Conservation (phyloP, 2,329 filamentous ascomycete genomes). For the Ophiosphaerella herpotricha region DNA sequence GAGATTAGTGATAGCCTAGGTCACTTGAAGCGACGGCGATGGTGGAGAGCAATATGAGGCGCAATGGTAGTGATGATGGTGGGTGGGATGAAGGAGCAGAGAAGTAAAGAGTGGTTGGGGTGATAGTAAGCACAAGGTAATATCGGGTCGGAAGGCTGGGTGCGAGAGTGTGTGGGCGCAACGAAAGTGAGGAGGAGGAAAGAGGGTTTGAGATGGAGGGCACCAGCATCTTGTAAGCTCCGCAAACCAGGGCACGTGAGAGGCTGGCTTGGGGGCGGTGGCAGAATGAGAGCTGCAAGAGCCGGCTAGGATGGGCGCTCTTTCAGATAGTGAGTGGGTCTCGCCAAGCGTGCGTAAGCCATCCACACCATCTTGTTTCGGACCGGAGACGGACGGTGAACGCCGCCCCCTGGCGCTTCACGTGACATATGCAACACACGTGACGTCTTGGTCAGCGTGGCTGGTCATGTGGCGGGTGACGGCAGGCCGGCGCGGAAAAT, state of each 20-base stretch:
- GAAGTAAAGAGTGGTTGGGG: constrained; percentile 21
- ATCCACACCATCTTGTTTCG: neutral
- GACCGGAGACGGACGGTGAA: neutral
- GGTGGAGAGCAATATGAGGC: constrained; percentile 16
- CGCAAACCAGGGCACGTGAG: constrained; percentile 36
- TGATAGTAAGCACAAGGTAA: constrained; percentile 11
- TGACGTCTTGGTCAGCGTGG: too few relatives aligned
- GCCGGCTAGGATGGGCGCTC: constrained; percentile 13
- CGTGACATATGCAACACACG: neutral
- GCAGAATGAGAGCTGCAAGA: constrained; percentile 21
- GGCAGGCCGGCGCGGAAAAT: neutral
- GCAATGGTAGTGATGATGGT: constrained; percentile 12
- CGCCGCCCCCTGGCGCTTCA: neutral
- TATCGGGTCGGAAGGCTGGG: constrained; percentile 19
- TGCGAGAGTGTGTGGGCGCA: constrained; percentile 27
- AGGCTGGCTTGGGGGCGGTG: constrained; percentile 35
- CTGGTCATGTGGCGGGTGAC: constrained; percentile 3
- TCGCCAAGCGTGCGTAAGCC: constrained; percentile 16
- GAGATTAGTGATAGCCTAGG: constrained; percentile 25
- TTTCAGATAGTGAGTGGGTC: neutral
- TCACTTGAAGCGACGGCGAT: constrained; percentile 33
- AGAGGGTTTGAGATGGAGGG: constrained; percentile 34
- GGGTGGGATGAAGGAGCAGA: constrained; percentile 17
- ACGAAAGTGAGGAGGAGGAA: constrained; percentile 42
- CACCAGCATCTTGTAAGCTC: constrained; percentile 44